Evolutionary conservation across 2,329 filamentous ascomycete species (phyloP).

Genomic region (Colletotrichum liriopes): DNA sequence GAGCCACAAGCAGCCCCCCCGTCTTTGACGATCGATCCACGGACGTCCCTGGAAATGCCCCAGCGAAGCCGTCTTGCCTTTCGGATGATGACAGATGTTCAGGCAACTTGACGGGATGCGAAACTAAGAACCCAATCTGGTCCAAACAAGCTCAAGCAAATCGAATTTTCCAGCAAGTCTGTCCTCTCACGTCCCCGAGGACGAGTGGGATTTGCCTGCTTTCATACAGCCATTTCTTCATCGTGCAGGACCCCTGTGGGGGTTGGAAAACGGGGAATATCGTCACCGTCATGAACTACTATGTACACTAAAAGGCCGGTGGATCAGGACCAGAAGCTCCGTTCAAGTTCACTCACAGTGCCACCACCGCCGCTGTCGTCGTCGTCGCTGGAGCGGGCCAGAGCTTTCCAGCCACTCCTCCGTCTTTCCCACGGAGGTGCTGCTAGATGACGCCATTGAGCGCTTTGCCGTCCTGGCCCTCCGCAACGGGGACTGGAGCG

Average conservation of each 20-base stretch:
- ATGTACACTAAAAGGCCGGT: constrained; percentile 4
- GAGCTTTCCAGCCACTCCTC: constrained; percentile 30
- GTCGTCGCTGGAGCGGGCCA: constrained; percentile 15
- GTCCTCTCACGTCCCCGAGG: not conserved
- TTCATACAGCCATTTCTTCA: not conserved
- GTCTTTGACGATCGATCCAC: constrained; percentile 35
- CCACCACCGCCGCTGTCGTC: not conserved
- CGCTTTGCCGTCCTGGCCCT: constrained; percentile 1
- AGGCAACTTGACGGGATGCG: constrained; percentile 13
- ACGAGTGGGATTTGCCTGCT: not conserved
- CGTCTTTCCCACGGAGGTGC: not conserved
- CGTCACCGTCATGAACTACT: constrained; percentile 31
- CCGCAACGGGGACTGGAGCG: not conserved
- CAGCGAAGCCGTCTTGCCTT: constrained; percentile 10
- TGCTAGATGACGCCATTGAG: constrained; percentile 39
- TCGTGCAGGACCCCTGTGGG: constrained; percentile 33
- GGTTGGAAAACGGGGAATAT: constrained; percentile 23
- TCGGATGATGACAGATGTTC: constrained; percentile 28
- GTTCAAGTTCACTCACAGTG: constrained; percentile 13
- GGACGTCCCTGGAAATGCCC: constrained; percentile 27
- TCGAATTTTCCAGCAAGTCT: constrained; percentile 8
- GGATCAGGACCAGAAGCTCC: constrained; percentile 35
- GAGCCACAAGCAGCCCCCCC: constrained; percentile 23
- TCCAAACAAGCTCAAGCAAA: not conserved
- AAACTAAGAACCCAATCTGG: constrained; percentile 1